Evolutionary conservation across 352 stramenopile species (phyloP), one percentile per base, ranked within the genome.

Genomic region (Phytophthora nicotianae): DNA sequence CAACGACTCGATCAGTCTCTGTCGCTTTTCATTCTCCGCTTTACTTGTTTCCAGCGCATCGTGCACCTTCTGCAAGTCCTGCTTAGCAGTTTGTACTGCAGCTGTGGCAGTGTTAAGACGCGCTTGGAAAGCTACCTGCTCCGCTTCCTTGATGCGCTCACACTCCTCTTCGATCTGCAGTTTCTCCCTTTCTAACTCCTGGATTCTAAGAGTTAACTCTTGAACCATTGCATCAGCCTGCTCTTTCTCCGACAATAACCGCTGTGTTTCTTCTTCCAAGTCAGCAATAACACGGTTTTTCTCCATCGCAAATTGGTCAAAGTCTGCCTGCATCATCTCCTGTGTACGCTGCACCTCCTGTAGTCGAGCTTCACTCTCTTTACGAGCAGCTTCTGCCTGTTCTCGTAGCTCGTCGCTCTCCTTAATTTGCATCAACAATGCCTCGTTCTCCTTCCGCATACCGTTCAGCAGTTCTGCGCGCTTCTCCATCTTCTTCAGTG

Each of bases 401-500:
- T 65, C 51, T 16, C 55, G 54, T 8, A 58, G 32, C 14, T 58
- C 38, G 1, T 78, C 46, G 16, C 65, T 70, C 13, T 66, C 73
- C n/a, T 26, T 37, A 5, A 75, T 27, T 53, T 75, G 49, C 4
- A 58, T 50, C 26, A 70, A 47, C 32, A 91, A 51, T 24, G 35
- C 41, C 24, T 89, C 81, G 19, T 91, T 92, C 50, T 90, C 85
- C 29, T 86, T 90, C 14, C 75, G 78, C 85, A 92, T 94, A 11
- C 74, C 74, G 45, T 94, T 94, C 24, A 94, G 68, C 16, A 94
- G 53, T 53, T 92, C 83, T 9, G 83, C 77, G 23, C 86, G 78
- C 53, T 89, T 92, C 59, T 95, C 86, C 33, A 92, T 75, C 57
- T 93, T 93, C 62, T 92, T 93, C 3, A 95, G 51, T 2, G 86